A percentile compares a stretch with the other conserved stretches of the same genome.
Evolutionary conservation across 2,329 filamentous ascomycete species (phyloP).

Genomic region (Chaetomium sp.): DNA sequence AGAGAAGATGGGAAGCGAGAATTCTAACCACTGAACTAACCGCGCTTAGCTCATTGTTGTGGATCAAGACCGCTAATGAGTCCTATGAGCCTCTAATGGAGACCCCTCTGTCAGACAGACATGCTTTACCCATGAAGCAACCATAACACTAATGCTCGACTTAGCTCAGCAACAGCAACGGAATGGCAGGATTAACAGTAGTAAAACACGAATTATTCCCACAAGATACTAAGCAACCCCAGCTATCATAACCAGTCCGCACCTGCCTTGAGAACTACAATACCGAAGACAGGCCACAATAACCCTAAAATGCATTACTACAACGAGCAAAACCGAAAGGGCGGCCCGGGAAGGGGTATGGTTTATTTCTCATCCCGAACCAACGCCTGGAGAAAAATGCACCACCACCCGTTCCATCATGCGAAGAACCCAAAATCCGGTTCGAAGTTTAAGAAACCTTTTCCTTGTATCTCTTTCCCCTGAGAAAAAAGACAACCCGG

Average conservation of each 20-base stretch:
- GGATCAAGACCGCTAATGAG: neutral
- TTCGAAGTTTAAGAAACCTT: neutral
- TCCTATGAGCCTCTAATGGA: no score
- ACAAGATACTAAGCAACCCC: neutral
- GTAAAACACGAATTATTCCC: neutral
- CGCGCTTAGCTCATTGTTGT: slow-evolving; percentile 6
- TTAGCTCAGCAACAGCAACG: neutral
- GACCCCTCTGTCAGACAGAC: no score
- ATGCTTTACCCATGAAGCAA: neutral
- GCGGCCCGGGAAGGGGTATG: slow-evolving; percentile 7
- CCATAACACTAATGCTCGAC: no score
- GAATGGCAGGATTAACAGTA: neutral
- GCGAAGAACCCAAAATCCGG: neutral
- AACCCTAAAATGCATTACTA: neutral
- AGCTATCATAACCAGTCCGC: neutral
- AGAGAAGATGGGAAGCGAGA: slow-evolving; percentile 19
- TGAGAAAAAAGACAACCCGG: neutral
- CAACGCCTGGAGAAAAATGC: slow-evolving; percentile 13
- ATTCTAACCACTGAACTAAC: slow-evolving; percentile 23
- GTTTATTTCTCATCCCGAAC: neutral
- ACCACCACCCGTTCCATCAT: neutral
- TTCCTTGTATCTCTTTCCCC: no score
- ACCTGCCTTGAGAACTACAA: no score
- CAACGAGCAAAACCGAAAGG: neutral
- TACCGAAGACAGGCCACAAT: no score